Base-by-base conservation (phyloP, 73 alveolate genomes). In the Symbiodinium natans region DNA sequence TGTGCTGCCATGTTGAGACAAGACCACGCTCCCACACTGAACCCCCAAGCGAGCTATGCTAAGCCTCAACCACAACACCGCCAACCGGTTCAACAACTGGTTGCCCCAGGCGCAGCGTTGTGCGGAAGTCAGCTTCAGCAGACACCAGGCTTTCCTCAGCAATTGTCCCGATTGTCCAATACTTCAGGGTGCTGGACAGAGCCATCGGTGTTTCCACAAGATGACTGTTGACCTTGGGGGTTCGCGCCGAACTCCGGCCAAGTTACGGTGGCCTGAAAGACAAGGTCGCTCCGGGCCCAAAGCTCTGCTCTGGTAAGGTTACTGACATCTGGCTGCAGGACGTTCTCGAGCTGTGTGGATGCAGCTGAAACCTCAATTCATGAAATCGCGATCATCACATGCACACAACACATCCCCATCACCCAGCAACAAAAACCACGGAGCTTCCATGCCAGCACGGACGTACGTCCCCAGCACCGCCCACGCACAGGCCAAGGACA, bases 401-500 rank as follows among this genome's bases (percentile, higher is more conserved):
- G 59, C 59, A 46, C 59, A 46, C 27, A 15, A 11, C 38, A 29
- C 80, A 63, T 29, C 29, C 13, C 29, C 68, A 52, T 21, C 21
- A 52, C 21, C n/a, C 71, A 15, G 15, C 6, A 29, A 52, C 0
- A 7, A 13, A 23, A 23, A 63, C 36, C 36, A 6, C 15, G 80
- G 80, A 23, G 27, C 95, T 41, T 88, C 95, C 85, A 88, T 11
- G 41, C 74, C 86, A 63, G 74, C 74, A 29, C 95, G 95, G 46
- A 88, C 33, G 86, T 88, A 88, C 71, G 95, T 88, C 46, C 86
- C 95, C 43, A 88, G 74, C 84, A 88, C 95, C 7, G 95, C 85
- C 46, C 73, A 88, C 27, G 95, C 85, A 39, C 86, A 88, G 34
- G 73, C 74, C 95, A 88, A 29, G 43, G 95, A 88, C 86, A 88